Conservation (phyloP, 108 stramenopile genomes). For the Nannochloropsis gaditana region DNA sequence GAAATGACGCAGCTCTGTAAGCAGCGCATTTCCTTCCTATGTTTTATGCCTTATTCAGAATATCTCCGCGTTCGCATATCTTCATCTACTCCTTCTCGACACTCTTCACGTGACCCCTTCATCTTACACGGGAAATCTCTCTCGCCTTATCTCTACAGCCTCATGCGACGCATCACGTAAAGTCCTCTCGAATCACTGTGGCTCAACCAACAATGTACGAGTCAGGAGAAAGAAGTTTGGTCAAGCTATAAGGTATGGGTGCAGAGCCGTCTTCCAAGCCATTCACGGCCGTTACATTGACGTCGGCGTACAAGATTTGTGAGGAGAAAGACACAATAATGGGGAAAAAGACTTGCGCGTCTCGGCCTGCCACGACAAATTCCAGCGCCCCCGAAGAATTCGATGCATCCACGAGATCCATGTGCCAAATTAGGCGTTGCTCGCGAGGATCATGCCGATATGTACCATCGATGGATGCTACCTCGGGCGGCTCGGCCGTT, state of each 20-base stretch:
- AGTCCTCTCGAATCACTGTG: too few species aligned
- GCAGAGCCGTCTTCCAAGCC: not conserved
- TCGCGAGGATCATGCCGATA: slow-evolving; percentile 83
- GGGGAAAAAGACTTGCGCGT: slow-evolving; percentile 90
- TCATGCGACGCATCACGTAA: too few species aligned
- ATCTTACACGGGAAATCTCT: too few species aligned
- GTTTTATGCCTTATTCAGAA: too few species aligned
- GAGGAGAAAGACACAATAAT: slow-evolving; percentile 84
- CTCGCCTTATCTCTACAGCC: too few species aligned
- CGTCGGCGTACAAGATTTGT: slow-evolving; percentile 74
- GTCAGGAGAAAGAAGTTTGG: not conserved
- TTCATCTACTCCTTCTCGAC: too few species aligned
- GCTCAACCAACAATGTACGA: not conserved
- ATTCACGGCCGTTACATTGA: slow-evolving; percentile 55
- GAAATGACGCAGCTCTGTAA: too few species aligned
- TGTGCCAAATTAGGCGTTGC: slow-evolving; percentile 89
- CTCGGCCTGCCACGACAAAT: slow-evolving; percentile 71
- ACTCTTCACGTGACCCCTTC: too few species aligned
- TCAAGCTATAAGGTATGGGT: not conserved
- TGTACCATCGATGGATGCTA: slow-evolving; percentile 76
- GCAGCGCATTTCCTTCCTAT: too few species aligned
- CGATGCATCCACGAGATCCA: slow-evolving; percentile 76
- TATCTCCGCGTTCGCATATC: too few species aligned
- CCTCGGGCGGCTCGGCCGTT: slow-evolving; percentile 68
- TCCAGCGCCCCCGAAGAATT: slow-evolving; percentile 81